phyloP scores from a whole-genome alignment of 2,329 filamentous ascomycete genomes.

The Sclerotinia spermophila region DNA sequence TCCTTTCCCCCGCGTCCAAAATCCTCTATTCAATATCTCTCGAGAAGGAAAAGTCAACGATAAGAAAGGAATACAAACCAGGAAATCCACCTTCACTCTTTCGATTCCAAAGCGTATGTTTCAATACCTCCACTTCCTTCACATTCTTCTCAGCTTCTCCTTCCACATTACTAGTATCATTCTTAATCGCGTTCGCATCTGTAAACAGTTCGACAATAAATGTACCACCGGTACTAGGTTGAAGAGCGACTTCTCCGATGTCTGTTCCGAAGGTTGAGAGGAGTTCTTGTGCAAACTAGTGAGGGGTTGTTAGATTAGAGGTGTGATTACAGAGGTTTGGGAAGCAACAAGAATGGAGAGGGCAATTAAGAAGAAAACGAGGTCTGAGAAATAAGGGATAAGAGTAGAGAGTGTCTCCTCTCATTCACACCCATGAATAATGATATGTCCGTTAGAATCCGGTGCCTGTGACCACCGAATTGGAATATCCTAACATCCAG shows the following conservation, averaged over 20 bases:
- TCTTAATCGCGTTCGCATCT: slow-evolving; percentile 14
- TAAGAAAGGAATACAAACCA: slow-evolving; percentile 41
- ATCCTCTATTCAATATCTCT: neutral
- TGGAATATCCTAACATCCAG: neutral
- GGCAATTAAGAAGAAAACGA: neutral
- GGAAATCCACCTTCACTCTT: slow-evolving; percentile 86
- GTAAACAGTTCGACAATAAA: slow-evolving; percentile 69
- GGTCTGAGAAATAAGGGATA: neutral
- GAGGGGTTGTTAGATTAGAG: neutral
- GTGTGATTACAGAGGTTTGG: neutral
- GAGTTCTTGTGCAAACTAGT: slow-evolving; percentile 86
- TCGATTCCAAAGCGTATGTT: slow-evolving; percentile 78
- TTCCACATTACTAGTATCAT: neutral
- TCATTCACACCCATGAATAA: neutral
- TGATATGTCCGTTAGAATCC: neutral
- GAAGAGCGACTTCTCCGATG: slow-evolving; percentile 82
- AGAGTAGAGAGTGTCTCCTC: neutral
- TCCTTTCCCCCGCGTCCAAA: neutral
- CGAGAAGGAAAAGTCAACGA: neutral
- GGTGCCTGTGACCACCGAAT: neutral
- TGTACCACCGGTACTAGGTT: slow-evolving; percentile 78
- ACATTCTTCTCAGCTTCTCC: slow-evolving; percentile 1
- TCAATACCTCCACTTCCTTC: slow-evolving; percentile 36
- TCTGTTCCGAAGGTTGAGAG: slow-evolving; percentile 84
- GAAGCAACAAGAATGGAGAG: neutral